Conservation (phyloP, 805 yeast genomes). For the Grigorovia transvaalensis region DNA sequence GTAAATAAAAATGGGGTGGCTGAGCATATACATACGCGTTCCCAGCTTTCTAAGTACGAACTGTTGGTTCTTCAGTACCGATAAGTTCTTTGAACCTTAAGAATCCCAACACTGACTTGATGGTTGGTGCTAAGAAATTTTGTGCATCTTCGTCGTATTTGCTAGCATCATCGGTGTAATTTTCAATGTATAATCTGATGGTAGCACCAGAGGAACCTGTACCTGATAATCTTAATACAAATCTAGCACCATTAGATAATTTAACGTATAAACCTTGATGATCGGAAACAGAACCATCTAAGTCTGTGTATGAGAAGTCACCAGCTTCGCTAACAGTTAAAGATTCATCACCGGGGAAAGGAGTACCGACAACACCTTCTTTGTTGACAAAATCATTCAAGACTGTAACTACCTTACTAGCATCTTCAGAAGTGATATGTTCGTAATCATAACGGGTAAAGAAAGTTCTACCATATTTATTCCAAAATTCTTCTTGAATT, state of each 20-base stretch:
- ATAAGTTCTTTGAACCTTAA: constrained; percentile 62
- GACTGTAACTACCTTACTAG: constrained; percentile 51
- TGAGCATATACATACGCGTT: not conserved
- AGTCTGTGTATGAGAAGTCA: constrained; percentile 84
- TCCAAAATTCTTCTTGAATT: constrained; percentile 83
- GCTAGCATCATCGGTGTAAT: constrained; percentile 52
- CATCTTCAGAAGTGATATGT: constrained; percentile 67
- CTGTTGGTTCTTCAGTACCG: constrained; percentile 83
- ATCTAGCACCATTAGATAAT: constrained; percentile 70
- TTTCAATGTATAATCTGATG: constrained; percentile 82
- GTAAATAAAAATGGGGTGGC: not conserved
- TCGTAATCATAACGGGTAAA: constrained; percentile 94
- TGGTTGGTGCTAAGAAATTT: constrained; percentile 54
- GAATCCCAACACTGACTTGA: constrained; percentile 52
- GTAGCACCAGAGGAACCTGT: constrained; percentile 98
- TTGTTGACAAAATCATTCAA: constrained; percentile 34
- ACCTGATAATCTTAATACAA: constrained; percentile 86
- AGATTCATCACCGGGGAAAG: constrained; percentile 36
- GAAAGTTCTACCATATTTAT: constrained; percentile 89
- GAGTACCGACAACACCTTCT: constrained; percentile 39
- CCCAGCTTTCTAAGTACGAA: constrained; percentile 45
- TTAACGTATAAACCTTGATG: constrained; percentile 86
- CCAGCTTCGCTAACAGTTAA: constrained; percentile 63
- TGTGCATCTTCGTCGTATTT: constrained; percentile 47
- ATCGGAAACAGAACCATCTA: constrained; percentile 81